Conservation (phyloP, 495 filamentous ascomycete genomes). For the Aspergillus olivimuriae region DNA sequence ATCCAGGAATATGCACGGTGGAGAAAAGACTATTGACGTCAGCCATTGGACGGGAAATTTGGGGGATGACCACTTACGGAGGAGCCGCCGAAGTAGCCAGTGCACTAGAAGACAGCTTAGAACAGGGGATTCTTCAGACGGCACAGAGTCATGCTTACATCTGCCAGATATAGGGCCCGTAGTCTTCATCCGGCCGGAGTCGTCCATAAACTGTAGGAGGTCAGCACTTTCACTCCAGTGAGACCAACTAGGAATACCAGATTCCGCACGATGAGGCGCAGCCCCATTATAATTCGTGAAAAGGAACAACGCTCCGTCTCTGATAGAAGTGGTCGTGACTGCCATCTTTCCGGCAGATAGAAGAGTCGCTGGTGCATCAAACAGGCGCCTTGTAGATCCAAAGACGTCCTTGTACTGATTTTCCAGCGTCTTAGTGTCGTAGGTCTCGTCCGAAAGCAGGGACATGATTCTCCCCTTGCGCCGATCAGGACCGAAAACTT, state of each 20-base stretch:
- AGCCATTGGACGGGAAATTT: background rate
- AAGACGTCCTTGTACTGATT: constrained; percentile 17
- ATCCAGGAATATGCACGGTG: constrained; percentile 10
- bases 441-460: constrained; percentile 20
- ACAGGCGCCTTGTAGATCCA: constrained; percentile 7
- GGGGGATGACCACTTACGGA: constrained; percentile 4
- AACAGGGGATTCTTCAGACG: too few relatives aligned
- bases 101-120: too few relatives aligned
- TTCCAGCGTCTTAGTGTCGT: constrained; percentile 14
- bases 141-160: constrained; percentile 16
- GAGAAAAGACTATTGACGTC: constrained; percentile 8
- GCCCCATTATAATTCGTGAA: constrained; percentile 15
- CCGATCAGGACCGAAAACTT: constrained; percentile 11
- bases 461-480: constrained; percentile 3
- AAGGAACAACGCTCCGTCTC: constrained; percentile 7
- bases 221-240: background rate
- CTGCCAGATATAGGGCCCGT: constrained; percentile 16
- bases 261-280: constrained; percentile 5
- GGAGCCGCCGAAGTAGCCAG: constrained; percentile 19
- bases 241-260: constrained; percentile 3
- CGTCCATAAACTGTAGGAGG: constrained; percentile 10
- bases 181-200: constrained; percentile 6
- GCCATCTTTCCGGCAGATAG: constrained; percentile 10
- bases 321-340: constrained; percentile 9
- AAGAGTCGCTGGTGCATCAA: constrained; percentile 6